phyloP scores from a whole-genome alignment of 108 stramenopile genomes.

The Nitzschia inconspicua region DNA sequence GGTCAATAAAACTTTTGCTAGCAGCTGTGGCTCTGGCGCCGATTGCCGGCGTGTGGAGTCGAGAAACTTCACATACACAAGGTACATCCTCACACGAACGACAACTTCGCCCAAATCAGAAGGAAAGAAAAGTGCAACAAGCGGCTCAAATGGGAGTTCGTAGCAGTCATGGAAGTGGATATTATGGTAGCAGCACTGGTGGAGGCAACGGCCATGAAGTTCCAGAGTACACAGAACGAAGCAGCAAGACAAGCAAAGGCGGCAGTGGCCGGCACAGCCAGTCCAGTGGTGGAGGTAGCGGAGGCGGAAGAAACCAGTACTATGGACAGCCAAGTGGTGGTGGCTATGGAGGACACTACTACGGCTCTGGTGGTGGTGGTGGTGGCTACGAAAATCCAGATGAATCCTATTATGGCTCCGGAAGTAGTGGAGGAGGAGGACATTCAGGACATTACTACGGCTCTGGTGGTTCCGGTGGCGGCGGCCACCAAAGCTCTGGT shows the following conservation, averaged over 20 bases:
- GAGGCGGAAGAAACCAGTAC: background rate
- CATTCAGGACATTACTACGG: background rate
- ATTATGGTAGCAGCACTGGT: too few relatives aligned
- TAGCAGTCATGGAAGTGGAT: too few relatives aligned
- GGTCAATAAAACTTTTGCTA: background rate
- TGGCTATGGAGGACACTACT: background rate
- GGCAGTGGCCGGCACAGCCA: background rate
- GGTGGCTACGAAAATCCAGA: background rate
- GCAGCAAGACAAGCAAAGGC: background rate
- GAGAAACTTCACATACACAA: too few relatives aligned
- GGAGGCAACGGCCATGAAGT: too few relatives aligned
- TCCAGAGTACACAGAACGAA: too few relatives aligned
- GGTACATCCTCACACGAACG: too few relatives aligned
- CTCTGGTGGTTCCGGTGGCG: background rate
- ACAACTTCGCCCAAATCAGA: too few relatives aligned
- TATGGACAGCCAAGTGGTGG: slow-evolving; percentile 10
- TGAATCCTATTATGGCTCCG: background rate
- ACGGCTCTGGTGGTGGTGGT: background rate
- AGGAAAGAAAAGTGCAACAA: too few relatives aligned
- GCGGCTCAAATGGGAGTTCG: too few relatives aligned
- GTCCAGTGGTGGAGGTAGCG: background rate
- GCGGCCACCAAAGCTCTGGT: background rate
- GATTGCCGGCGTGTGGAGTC: background rate
- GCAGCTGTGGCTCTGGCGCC: background rate
- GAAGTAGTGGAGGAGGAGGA: background rate